Conservation (phyloP, 192 early-diverging fungal genomes). For the Podila horticola region DNA sequence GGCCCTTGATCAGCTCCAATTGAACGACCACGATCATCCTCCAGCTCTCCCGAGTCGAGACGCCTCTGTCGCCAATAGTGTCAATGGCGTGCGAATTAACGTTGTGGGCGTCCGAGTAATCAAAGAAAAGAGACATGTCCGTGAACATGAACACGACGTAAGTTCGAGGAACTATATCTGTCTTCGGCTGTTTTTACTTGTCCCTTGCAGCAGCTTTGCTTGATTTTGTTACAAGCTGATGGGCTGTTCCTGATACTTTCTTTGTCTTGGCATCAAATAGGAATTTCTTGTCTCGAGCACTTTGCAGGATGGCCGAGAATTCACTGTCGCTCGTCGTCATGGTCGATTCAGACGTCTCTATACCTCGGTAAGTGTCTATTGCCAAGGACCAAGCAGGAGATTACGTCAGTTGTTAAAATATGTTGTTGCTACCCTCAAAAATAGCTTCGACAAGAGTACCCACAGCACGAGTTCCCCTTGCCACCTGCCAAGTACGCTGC, state of each 20-base stretch:
- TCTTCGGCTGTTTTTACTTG: not conserved
- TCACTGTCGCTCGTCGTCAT: slow-evolving; percentile 53
- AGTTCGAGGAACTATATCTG: not conserved
- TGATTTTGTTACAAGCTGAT: not conserved
- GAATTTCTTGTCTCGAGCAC: slow-evolving; percentile 57
- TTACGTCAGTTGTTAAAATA: too few species aligned
- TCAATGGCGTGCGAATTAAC: slow-evolving; percentile 52
- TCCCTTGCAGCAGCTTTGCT: not conserved
- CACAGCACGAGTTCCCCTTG: slow-evolving; percentile 50
- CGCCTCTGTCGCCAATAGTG: slow-evolving; percentile 8
- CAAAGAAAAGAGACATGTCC: slow-evolving; percentile 48
- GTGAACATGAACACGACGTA: slow-evolving; percentile 52
- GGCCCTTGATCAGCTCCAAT: slow-evolving; percentile 18
- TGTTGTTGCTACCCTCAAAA: too few species aligned
- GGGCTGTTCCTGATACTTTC: not conserved
- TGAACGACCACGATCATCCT: slow-evolving; percentile 3
- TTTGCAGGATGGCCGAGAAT: slow-evolving; percentile 21
- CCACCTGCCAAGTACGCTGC: slow-evolving; percentile 52
- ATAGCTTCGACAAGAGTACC: slow-evolving; percentile 34
- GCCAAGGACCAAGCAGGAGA: not conserved
- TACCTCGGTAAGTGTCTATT: slow-evolving; percentile 24
- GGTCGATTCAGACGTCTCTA: slow-evolving; percentile 59
- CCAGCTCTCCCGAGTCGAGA: not conserved
- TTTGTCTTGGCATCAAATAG: slow-evolving; percentile 2
- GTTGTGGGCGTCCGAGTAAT: slow-evolving; percentile 49